Base-by-base conservation (phyloP, 106 monocot species). In the Phalaenopsis aphrodite region DNA sequence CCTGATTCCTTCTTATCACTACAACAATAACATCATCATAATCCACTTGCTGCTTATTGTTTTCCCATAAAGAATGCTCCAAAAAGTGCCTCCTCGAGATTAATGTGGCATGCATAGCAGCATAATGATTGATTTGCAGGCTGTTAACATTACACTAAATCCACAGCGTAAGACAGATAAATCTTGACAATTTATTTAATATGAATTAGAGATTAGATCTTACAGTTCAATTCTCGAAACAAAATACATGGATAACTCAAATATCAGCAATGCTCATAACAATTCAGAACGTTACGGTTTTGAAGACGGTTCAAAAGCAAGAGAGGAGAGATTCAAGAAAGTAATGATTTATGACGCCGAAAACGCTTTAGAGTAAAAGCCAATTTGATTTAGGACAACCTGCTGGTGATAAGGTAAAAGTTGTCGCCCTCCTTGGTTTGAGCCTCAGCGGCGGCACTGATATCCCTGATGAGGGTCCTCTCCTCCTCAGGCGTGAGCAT, bases 381-480 rank as follows among this genome's bases (percentile, higher is more conserved):
- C 39, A n/a, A 42, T 17, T 17, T 52, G 57, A 57, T 81, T 72
- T 73, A 24, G 17, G 56, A 55, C 8, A 77, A 96, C 97, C 94
- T 87, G 19, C 89, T 87, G 36, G 86, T 88, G 78, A 98, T 86
- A 82, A 98, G 89, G 79, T 88, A 98, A 86, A 98, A 98, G 79
- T 86, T 84, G 87, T 98, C 97, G 49, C 94, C 94, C 76, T 98
- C 97, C 80, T 92, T 92, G 75, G 89, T 79, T 21, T 89, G 87
- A 79, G 89, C 71, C 77, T 98, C 94, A 55, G 94, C 90, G 18
- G 94, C 82, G 48, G 92, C 61, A 72, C 90, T 92, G 82, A 91
- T 90, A 78, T 94, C 97, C 76, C 92, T 84, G 79, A 98, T 89
- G 41, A 91, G 86, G 65, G 85, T 68, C 85, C 92, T 80, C 89